Base-by-base conservation (phyloP, 2,329 filamentous ascomycete species). In the Pezicula radicicola region DNA sequence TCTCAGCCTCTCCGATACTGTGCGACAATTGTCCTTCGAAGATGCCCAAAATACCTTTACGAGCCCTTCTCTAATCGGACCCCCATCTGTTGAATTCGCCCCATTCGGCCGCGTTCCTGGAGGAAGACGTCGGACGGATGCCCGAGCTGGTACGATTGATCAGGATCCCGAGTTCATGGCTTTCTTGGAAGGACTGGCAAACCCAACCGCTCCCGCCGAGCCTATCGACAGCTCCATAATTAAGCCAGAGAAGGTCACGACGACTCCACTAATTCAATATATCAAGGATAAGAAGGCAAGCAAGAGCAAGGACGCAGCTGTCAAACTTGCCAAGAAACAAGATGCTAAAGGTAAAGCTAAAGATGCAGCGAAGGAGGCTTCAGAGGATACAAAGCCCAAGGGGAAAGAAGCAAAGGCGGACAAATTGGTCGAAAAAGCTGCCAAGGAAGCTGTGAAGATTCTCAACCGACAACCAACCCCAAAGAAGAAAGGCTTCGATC, bases 131-230 rank as follows among this genome's bases (percentile, higher is more conserved):
- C 85, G 91, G 33, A 82, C 84, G 49, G 94, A 99, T 74, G 84
- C 85, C 49, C 85, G 92, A 13, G 90, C 96, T 68, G 94, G 93
- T 49, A 96, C 91, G 3, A 97, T 99, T 60, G 94, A 99, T 63
- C 91, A 96, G 67, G 94, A 99, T 64, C 85, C 90, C 0, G 94
- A 97, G 62, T 99, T 97, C 63, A 95, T 97, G 75, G 84, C 86
- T 25, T 99, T 97, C 67, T 79, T 99, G 7, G 89, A 95, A 68
- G 88, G 83, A 49, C 79, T 97, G 44, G 95, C 92, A 1, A 91
- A 95, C 60, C 81, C 81, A 2, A 69, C 70, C 8, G 72, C 73
- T 1, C 63, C 72, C 5, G 80, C 76, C 48, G 77, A 82, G n/a
- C 61, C 67, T 12, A 63, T 73, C 9, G 69, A 78, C 3, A 79